These are phyloP conservation scores for Pleurotus platypus DNA, from an alignment of 768 basidiomycete species.

Conservation along the genomic window DNA sequence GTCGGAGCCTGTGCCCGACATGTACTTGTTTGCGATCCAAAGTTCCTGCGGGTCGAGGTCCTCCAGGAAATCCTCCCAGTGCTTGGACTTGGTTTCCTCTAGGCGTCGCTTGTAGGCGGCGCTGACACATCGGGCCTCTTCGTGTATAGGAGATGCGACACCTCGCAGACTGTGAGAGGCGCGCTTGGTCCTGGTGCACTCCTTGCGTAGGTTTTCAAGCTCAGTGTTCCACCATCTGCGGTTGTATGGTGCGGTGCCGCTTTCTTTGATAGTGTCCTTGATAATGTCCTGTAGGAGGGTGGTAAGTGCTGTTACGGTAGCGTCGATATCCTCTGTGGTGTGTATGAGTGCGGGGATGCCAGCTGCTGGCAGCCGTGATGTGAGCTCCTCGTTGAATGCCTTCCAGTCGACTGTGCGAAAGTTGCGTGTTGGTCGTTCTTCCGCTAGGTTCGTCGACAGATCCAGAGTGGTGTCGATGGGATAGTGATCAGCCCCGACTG, in stretches of 20 bases:
- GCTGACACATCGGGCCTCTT: slow-evolving; percentile 6
- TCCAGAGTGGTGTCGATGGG: slow-evolving; percentile 29
- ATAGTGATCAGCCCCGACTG: slow-evolving; percentile 33
- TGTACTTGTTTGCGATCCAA: slow-evolving; percentile 16
- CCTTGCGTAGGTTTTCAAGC: slow-evolving; percentile 11
- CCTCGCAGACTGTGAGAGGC: slow-evolving; percentile 8
- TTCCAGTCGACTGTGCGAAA: slow-evolving; percentile 28
- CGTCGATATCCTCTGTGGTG: slow-evolving; percentile 19
- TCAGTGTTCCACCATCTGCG: slow-evolving; percentile 32
- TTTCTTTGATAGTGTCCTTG: slow-evolving; percentile 11
- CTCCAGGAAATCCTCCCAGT: slow-evolving; percentile 19
- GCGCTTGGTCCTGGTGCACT: slow-evolving; percentile 8
- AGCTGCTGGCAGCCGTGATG: background rate
- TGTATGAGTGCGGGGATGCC: slow-evolving; percentile 6
- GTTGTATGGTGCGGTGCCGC: slow-evolving; percentile 14
- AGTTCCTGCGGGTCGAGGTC: background rate
- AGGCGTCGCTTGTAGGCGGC: slow-evolving; percentile 10
- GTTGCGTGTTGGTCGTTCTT: slow-evolving; percentile 11
- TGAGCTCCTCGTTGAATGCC: slow-evolving; percentile 19
- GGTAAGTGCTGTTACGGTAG: background rate
- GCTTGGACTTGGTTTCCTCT: slow-evolving; percentile 9
- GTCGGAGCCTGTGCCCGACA: background rate
- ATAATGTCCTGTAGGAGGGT: slow-evolving; percentile 15
- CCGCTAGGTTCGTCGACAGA: background rate
- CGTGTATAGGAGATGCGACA: slow-evolving; percentile 13